phyloP scores from a whole-genome alignment of 495 filamentous ascomycete species.

The Penicillium psychrofluorescens region DNA sequence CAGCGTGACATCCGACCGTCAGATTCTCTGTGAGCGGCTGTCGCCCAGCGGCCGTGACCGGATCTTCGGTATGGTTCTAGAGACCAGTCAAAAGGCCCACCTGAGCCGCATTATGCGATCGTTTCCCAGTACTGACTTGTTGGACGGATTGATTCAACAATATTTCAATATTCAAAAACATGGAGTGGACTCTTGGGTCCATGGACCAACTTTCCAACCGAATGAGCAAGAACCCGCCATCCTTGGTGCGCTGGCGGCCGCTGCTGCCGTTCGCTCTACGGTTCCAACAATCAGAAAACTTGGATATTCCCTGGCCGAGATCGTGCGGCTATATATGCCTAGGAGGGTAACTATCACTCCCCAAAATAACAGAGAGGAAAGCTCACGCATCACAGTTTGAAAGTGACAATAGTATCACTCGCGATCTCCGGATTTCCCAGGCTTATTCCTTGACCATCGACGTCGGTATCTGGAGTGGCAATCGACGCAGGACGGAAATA shows the following conservation, averaged over 20 bases:
- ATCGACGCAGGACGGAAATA: slow-evolving; percentile 61
- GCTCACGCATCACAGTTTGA: slow-evolving; percentile 27
- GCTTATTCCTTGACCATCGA: slow-evolving; percentile 47
- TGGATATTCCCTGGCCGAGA: slow-evolving; percentile 56
- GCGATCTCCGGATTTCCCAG: slow-evolving; percentile 48
- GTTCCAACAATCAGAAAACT: slow-evolving; percentile 52
- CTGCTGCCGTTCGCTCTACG: slow-evolving; percentile 48
- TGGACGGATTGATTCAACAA: slow-evolving; percentile 54
- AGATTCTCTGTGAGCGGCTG: slow-evolving; percentile 25
- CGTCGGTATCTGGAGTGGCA: slow-evolving; percentile 60
- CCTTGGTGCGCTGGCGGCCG: slow-evolving; percentile 45
- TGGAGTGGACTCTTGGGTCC: slow-evolving; percentile 48
- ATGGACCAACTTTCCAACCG: slow-evolving; percentile 47
- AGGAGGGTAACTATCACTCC: slow-evolving; percentile 24
- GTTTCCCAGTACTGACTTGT: slow-evolving; percentile 51
- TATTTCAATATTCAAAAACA: slow-evolving; percentile 47
- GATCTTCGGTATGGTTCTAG: slow-evolving; percentile 51
- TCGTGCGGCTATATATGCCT: slow-evolving; percentile 44
- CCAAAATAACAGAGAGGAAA: too few species aligned
- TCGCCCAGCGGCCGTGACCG: slow-evolving; percentile 44
- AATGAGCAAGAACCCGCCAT: slow-evolving; percentile 48
- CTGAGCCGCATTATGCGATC: slow-evolving; percentile 45
- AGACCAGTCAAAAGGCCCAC: slow-evolving; percentile 39
- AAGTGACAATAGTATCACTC: slow-evolving; percentile 48
- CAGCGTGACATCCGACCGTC: slow-evolving; percentile 9